Conservation (phyloP, 371 early-diverging fungal genomes). For the Zopfochytrium polystomum region DNA sequence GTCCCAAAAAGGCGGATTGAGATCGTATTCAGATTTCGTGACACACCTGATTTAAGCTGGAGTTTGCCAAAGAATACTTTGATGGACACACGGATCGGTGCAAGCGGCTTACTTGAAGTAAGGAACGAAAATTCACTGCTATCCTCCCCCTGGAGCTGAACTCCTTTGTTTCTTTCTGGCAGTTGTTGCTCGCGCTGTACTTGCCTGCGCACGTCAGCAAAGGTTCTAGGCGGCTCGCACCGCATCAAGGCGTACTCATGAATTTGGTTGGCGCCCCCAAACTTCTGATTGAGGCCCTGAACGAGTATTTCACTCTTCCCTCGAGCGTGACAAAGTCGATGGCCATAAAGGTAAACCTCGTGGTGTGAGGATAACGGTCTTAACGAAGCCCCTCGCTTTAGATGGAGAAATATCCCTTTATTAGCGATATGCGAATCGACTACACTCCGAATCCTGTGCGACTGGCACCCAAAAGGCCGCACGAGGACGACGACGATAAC, state of each 20-base stretch:
- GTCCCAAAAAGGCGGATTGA: no score
- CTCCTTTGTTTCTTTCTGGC: neutral
- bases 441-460: no score
- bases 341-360: neutral
- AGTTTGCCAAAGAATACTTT: conserved; percentile 1
- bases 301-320: neutral
- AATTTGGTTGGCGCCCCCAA: neutral
- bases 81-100: neutral
- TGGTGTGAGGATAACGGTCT: neutral
- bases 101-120: neutral
- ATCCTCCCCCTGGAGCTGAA: neutral
- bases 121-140: neutral
- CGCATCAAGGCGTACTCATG: neutral
- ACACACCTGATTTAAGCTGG: no score
- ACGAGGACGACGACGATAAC: no score
- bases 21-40: no score
- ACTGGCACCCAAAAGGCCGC: no score
- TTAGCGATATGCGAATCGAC: conserved; percentile 1
- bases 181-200: neutral
- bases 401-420: conserved; percentile 1
- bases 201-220: conserved; percentile 4
- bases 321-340: neutral
- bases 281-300: neutral
- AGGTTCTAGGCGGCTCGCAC: neutral
- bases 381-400: neutral